These are phyloP conservation scores for Lentinus brumalis DNA, from an alignment of 768 basidiomycete genomes.

Conservation along the genomic window DNA sequence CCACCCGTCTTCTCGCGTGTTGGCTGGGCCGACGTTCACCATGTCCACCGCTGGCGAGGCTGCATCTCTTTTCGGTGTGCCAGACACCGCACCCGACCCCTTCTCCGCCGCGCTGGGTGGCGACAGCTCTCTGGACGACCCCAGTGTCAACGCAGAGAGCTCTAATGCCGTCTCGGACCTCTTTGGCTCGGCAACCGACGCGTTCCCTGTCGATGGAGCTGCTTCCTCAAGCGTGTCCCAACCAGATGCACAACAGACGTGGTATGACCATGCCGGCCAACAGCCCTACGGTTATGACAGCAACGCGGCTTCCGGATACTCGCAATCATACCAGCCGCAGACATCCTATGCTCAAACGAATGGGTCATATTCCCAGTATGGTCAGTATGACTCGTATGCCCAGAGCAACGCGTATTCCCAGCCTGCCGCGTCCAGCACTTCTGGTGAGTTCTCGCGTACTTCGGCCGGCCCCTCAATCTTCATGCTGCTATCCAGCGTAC, in stretches of 20 bases:
- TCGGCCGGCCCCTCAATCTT: not conserved
- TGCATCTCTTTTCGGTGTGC: constrained; percentile 76
- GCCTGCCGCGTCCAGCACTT: not conserved
- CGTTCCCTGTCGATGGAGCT: constrained; percentile 11
- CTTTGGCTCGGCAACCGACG: constrained; percentile 24
- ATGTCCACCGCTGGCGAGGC: constrained; percentile 78
- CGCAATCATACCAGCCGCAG: constrained; percentile 9
- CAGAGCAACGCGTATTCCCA: not conserved
- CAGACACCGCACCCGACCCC: constrained; percentile 50
- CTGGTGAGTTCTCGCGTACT: constrained; percentile 6
- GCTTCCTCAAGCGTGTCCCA: not conserved
- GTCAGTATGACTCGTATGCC: constrained; percentile 12
- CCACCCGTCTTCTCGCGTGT: constrained; percentile 18
- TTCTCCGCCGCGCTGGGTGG: constrained; percentile 34
- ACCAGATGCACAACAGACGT: constrained; percentile 11
- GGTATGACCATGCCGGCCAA: constrained; percentile 17
- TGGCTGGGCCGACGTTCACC: constrained; percentile 22
- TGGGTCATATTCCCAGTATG: constrained; percentile 13
- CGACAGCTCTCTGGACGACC: constrained; percentile 19
- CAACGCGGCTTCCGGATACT: constrained; percentile 9
- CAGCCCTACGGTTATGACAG: constrained; percentile 12
- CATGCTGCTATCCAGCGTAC: constrained; percentile 8
- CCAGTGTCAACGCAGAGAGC: constrained; percentile 1
- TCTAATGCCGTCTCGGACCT: constrained; percentile 24
- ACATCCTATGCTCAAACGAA: constrained; percentile 11